Base-by-base conservation (phyloP, 148 eudicot genomes). In the Salicornia ramosissima region DNA sequence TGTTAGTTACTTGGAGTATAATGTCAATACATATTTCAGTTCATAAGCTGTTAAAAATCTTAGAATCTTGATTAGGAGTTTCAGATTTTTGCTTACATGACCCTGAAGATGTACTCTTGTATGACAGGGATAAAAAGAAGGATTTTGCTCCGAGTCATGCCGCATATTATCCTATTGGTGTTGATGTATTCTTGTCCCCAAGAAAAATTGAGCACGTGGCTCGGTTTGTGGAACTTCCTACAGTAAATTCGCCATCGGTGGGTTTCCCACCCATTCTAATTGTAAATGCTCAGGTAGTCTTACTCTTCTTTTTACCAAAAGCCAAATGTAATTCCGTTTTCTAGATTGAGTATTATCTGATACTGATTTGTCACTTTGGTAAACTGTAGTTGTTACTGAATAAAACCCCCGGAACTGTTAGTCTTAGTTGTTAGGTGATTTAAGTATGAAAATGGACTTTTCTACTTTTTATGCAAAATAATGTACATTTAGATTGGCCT, bases 131-230 rank as follows among this genome's bases (percentile, higher is more conserved):
- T 76, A 95, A 95, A 78, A 89, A 82, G 84, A 95, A 95, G 76
- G 96, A 87, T 3, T 75, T 78, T 59, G 99, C 99, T 75, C 82
- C 97, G 45, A 82, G 80, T 71, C 69, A 65, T 74, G 88, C 91
- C 29, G 97, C 97, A 68, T 95, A 89, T 71, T 76, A 86, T 74
- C 99, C 99, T n/a, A 80, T 89, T 72, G 97, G 99, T 19, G 91
- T 91, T 64, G 99, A 95, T 68, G 86, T 89, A 14, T 95, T 77
- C 76, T 80, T 91, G 77, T 91, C 91, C 75, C 91, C 83, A 1
- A 80, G 85, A 54, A 95, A 95, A 87, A 82, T 95, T 72, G 81
- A 95, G 75, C 99, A 95, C 67, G 81, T 95, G 76, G 96, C 99
- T 85, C 88, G 87, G 47, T 86, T 78, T 72, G 93, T 95, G 57